Conservation (phyloP, 108 stramenopile genomes). For the Pelagomonas calceolata region DNA sequence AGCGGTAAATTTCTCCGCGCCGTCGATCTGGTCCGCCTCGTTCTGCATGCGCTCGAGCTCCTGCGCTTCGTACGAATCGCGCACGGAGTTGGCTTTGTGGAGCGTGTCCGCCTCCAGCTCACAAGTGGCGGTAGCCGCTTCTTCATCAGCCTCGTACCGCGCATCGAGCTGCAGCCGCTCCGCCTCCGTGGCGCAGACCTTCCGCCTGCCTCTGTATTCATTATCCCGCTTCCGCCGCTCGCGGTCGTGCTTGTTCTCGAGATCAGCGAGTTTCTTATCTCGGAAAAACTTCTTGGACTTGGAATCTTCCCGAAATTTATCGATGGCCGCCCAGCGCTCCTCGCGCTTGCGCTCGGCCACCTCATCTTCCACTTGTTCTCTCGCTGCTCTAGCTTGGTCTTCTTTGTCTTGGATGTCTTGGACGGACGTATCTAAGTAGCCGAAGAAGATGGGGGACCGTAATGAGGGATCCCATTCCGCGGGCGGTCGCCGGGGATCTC, state of each 20-base stretch:
- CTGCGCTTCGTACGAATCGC: neutral
- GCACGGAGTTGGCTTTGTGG: neutral
- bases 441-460: conserved; percentile 8
- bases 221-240: neutral
- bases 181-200: neutral
- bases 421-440: neutral
- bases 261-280: neutral
- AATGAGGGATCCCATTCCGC: neutral
- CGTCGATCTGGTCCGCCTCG: neutral
- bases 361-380: neutral
- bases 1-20: neutral
- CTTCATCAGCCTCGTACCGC: conserved; percentile 5
- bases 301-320: neutral
- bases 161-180: neutral
- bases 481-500: neutral
- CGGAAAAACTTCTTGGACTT: neutral
- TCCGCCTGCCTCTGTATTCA: conserved; percentile 2
- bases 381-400: neutral
- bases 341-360: neutral
- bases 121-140: neutral
- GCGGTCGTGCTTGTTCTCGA: neutral
- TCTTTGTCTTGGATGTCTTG: neutral
- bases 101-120: neutral
- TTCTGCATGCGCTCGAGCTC: neutral
- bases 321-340: neutral